These are phyloP conservation scores for Sporisorium scitamineum DNA, from an alignment of 1,284 basidiomycete species.

Conservation along the genomic window DNA sequence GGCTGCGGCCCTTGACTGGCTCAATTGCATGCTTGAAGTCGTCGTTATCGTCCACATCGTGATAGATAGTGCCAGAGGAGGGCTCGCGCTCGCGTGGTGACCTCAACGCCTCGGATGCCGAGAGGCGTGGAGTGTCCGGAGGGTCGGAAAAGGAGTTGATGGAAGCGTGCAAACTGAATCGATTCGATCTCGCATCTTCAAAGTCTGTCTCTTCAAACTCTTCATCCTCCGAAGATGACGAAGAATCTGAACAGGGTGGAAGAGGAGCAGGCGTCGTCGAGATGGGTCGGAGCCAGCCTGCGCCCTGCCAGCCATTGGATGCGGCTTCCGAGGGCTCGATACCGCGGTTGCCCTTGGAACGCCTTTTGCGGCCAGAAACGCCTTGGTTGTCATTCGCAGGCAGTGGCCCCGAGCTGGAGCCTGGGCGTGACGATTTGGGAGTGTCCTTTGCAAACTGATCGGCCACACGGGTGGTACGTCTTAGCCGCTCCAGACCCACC, in stretches of 20 bases:
- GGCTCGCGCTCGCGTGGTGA: slow-evolving; percentile 21
- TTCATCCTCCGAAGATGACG: slow-evolving; percentile 14
- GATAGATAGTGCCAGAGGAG: slow-evolving; percentile 30
- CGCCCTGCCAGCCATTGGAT: slow-evolving; percentile 48
- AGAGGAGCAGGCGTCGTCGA: slow-evolving; percentile 29
- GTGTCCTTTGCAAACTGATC: slow-evolving; percentile 41
- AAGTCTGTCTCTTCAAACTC: slow-evolving; percentile 19
- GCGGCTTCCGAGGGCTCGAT: slow-evolving; percentile 48
- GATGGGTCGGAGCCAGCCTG: slow-evolving; percentile 45
- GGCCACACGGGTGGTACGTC: slow-evolving; percentile 28
- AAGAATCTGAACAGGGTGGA: slow-evolving; percentile 10
- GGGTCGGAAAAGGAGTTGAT: slow-evolving; percentile 17
- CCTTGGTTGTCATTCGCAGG: slow-evolving; percentile 17
- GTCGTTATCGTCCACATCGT: slow-evolving; percentile 25
- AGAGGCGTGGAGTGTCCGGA: slow-evolving; percentile 5
- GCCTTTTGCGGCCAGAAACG: slow-evolving; percentile 16
- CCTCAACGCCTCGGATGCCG: neutral
- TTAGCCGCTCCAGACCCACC: slow-evolving; percentile 45
- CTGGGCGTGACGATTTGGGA: slow-evolving; percentile 14
- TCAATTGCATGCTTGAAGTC: slow-evolving; percentile 1
- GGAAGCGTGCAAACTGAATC: slow-evolving; percentile 7
- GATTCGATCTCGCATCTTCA: slow-evolving; percentile 2
- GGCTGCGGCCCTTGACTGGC: neutral
- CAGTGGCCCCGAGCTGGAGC: slow-evolving; percentile 9
- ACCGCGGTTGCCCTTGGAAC: slow-evolving; percentile 37